Conservation (phyloP, 2,329 filamentous ascomycete genomes). For the Diaporthe sp. region DNA sequence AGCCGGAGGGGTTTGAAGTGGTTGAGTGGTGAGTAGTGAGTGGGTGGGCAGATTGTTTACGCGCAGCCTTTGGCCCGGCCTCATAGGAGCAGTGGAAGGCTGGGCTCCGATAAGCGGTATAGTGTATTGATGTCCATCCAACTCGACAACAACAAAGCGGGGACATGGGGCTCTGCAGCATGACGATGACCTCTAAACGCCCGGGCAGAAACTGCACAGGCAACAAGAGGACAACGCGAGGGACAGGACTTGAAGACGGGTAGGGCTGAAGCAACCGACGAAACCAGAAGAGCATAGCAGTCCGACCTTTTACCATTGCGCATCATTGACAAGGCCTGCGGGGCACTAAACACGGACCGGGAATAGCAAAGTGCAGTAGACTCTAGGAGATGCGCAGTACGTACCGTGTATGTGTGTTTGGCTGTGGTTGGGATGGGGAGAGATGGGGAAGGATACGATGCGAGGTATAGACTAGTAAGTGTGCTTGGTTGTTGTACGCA, state of each 20-base stretch:
- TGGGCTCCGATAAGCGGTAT: conserved; percentile 64
- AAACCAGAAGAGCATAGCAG: conserved; percentile 52
- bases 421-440: not conserved
- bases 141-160: conserved; percentile 33
- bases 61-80: conserved; percentile 69
- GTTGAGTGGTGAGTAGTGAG: not conserved
- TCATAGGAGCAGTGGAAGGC: conserved; percentile 55
- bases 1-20: conserved; percentile 5
- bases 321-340: conserved; percentile 52
- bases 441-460: not conserved
- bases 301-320: conserved; percentile 61
- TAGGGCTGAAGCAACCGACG: conserved; percentile 40
- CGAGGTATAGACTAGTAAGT: conserved; percentile 15
- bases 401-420: not conserved
- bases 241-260: conserved; percentile 37
- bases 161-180: conserved; percentile 35
- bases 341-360: not conserved
- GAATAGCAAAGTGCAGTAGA: conserved; percentile 5
- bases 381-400: conserved; percentile 11
- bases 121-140: conserved; percentile 35
- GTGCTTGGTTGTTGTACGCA: conserved; percentile 3
- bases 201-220: conserved; percentile 26
- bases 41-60: conserved; percentile 52
- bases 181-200: conserved; percentile 21
- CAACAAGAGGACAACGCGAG: conserved; percentile 25